A percentile compares a stretch with the other conserved stretches of the same genome.
These are phyloP conservation scores for Meyerozyma elateridarum DNA, from an alignment of 1,139 yeast genomes.

Conservation along the genomic window DNA sequence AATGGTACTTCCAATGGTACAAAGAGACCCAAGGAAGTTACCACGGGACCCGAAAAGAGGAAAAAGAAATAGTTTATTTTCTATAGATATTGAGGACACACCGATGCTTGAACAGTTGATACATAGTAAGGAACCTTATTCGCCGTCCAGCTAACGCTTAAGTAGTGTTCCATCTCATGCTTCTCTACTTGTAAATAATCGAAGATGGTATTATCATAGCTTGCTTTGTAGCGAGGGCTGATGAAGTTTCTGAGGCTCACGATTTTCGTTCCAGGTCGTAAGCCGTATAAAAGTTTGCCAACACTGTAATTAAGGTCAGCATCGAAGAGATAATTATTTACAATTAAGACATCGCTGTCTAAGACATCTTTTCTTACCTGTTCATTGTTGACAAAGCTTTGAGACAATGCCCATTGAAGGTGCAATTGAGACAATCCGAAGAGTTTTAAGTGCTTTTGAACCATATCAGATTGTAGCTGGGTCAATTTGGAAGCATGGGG, in stretches of 20 bases:
- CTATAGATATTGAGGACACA: conserved; percentile 1
- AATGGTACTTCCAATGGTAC: conserved; percentile 7
- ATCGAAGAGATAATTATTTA: conserved; percentile 82
- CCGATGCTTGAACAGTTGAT: conserved; percentile 54
- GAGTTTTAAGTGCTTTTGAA: conserved; percentile 51
- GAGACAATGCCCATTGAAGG: conserved; percentile 55
- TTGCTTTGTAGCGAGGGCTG: conserved; percentile 50
- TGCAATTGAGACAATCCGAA: conserved; percentile 61
- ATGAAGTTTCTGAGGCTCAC: conserved; percentile 76
- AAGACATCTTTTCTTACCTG: conserved; percentile 50
- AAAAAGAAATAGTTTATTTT: neutral
- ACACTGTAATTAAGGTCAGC: conserved; percentile 65
- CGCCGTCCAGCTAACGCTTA: conserved; percentile 86
- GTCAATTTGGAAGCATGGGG: conserved; percentile 72
- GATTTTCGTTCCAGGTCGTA: conserved; percentile 72
- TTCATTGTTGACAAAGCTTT: conserved; percentile 67
- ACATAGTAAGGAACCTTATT: conserved; percentile 78
- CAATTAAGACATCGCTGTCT: conserved; percentile 66
- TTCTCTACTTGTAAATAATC: conserved; percentile 64
- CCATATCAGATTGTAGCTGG: conserved; percentile 51
- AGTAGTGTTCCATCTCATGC: conserved; percentile 59
- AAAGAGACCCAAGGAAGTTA: conserved; percentile 1
- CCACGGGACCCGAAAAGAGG: conserved; percentile 2
- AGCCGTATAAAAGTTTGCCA: conserved; percentile 55
- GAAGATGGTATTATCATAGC: conserved; percentile 52